Evolutionary conservation across 73 alveolate species (phyloP), one percentile per base, ranked within the genome.

Genomic region (Blepharisma japonicum): DNA sequence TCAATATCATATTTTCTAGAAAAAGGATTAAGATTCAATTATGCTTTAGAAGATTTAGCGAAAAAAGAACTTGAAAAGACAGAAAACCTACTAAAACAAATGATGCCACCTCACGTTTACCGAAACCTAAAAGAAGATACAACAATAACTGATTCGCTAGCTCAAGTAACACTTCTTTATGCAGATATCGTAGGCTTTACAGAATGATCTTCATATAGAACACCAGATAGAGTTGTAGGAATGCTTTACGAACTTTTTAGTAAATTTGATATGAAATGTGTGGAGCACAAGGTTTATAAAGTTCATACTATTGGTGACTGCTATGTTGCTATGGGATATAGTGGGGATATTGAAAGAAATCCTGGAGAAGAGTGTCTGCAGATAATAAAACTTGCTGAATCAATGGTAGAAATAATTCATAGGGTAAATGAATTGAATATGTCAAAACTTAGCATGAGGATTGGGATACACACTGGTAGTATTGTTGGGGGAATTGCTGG

Each of bases 131-230:
- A 83, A 68, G 92, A 83, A 77, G 89, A 83, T 79, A 79, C 74
- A 0, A 86, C 91, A 20, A 91, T 87, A 5, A 86, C 97, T n/a
- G 92, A 85, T 48, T 68, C 54, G 39, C 51, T 85, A 47, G 77
- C 81, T 23, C 70, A 85, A 55, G 88, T 83, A 0, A 85, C 92
- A 6, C 55, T 85, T 7, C 45, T 85, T 8, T 85, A 55, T 85
- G 92, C 92, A 9, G 92, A 85, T 25, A 85, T 85, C 6, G 92
- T 85, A 9, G 92, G 92, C 6, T 85, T 85, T 71, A 85, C 92
- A n/a, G 76, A 80, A 55, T 85, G 78, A 68, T 85, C 92, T 8
- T 23, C 86, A 20, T 38, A 79, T 42, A 83, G 67, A 0, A 82
- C 67, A 21, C 89, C 92, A 6, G 27, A 68, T 38, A 45, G 68